phyloP scores from a whole-genome alignment of 768 basidiomycete genomes.

The Lactarius tabidus region DNA sequence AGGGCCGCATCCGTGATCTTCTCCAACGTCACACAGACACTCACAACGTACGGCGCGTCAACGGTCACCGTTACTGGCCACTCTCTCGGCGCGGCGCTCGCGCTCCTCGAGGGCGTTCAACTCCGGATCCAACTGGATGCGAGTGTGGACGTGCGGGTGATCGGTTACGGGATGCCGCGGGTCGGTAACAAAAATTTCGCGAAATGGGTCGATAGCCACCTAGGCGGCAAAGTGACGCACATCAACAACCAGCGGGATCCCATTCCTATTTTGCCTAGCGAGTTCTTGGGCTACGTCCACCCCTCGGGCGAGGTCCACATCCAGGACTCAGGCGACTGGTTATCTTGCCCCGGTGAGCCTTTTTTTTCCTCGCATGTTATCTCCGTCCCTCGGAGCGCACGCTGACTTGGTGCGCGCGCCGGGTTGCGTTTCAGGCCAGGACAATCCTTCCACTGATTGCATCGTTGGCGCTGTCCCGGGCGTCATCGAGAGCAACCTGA shows the following conservation, averaged over 20 bases:
- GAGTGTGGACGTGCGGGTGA: not conserved
- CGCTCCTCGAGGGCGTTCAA: not conserved
- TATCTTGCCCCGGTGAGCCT: conserved; percentile 15
- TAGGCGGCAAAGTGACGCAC: conserved; percentile 55
- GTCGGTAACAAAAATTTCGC: conserved; percentile 3
- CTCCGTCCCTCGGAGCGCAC: not conserved
- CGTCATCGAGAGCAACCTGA: conserved; percentile 40
- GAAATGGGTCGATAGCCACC: conserved; percentile 18
- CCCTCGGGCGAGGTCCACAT: conserved; percentile 40
- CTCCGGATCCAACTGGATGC: not conserved
- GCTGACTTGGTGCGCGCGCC: not conserved
- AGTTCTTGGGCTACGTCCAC: conserved; percentile 44
- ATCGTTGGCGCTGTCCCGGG: conserved; percentile 50
- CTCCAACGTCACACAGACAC: not conserved
- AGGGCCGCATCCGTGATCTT: not conserved
- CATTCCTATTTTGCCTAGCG: conserved; percentile 37
- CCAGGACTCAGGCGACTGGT: conserved; percentile 45
- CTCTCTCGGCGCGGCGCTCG: conserved; percentile 9
- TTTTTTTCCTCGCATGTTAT: not conserved
- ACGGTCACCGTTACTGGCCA: not conserved
- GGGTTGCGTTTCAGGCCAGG: conserved; percentile 42
- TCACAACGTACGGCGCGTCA: not conserved
- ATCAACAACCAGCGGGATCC: conserved; percentile 50
- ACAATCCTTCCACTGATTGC: conserved; percentile 52
- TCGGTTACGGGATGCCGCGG: conserved; percentile 5